A percentile compares a stretch with the other conserved stretches of the same genome.
Conservation (phyloP, 2,329 filamentous ascomycete species). For the Juglanconis sp. region DNA sequence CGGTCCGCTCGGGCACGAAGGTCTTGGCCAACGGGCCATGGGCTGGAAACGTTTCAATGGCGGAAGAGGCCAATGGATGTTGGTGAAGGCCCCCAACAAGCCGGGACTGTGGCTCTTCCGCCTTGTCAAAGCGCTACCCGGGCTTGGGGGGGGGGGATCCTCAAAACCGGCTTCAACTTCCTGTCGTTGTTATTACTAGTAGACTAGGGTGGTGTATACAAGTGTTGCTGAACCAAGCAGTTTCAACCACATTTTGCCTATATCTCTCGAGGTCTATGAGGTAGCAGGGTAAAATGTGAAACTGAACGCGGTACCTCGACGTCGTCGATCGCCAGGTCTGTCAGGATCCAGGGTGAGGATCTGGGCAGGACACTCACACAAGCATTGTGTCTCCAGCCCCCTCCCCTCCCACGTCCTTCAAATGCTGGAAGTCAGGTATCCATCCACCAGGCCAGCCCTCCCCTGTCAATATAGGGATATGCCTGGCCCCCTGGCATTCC, state of each 20-base stretch:
- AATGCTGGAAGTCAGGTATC: conserved; percentile 8
- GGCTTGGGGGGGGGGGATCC: too few species aligned
- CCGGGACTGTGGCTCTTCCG: not conserved
- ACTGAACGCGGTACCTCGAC: conserved; percentile 1
- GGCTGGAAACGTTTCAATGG: too few species aligned
- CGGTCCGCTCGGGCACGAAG: too few species aligned
- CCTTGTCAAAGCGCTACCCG: not conserved
- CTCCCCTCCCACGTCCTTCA: conserved; percentile 8
- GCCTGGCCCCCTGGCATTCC: conserved; percentile 6
- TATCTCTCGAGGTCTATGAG: not conserved
- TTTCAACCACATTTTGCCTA: conserved; percentile 7
- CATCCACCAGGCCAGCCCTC: not conserved
- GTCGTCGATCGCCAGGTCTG: not conserved
- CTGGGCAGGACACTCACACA: conserved; percentile 7
- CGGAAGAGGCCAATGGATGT: too few species aligned
- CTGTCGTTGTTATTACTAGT: not conserved
- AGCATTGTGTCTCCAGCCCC: conserved; percentile 13
- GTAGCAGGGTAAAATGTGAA: conserved; percentile 7
- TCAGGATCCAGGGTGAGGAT: conserved; percentile 9
- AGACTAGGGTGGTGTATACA: not conserved
- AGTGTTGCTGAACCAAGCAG: not conserved
- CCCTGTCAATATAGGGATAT: conserved; percentile 10
- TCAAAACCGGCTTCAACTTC: not conserved
- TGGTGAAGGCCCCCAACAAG: not conserved
- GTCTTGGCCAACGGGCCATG: too few species aligned